phyloP scores from a whole-genome alignment of 441 rosid genomes.

The Populus hybrid region DNA sequence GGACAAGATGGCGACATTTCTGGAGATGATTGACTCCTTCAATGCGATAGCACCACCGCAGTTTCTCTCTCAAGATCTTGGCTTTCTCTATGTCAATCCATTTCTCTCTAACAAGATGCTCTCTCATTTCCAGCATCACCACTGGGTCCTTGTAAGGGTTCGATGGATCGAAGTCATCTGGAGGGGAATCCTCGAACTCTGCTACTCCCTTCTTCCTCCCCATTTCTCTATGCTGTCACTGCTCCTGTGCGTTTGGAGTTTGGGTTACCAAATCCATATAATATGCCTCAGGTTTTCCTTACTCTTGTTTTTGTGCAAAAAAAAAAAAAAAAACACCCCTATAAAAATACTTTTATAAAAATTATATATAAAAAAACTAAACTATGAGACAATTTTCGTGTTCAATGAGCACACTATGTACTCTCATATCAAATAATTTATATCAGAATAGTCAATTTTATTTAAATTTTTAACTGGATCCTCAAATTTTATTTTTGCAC shows the following conservation, averaged over 20 bases:
- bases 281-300: too few species aligned
- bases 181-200: slow-evolving; percentile 93
- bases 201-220: slow-evolving; percentile 82
- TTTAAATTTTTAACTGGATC: too few species aligned
- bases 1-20: slow-evolving; percentile 92
- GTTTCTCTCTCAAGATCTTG: slow-evolving; percentile 84
- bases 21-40: slow-evolving; percentile 95
- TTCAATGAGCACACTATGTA: too few species aligned
- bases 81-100: slow-evolving; percentile 99
- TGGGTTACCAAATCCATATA: background rate
- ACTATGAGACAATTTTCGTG: too few species aligned
- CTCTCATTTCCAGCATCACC: slow-evolving; percentile 96
- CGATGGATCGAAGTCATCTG: slow-evolving; percentile 85
- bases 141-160: slow-evolving; percentile 95
- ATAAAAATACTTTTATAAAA: too few species aligned
- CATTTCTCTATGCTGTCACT: slow-evolving; percentile 33
- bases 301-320: too few species aligned
- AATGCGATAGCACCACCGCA: slow-evolving; percentile 92
- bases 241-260: background rate
- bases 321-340: too few species aligned
- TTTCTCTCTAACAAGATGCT: slow-evolving; percentile 89
- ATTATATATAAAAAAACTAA: too few species aligned
- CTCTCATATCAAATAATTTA: too few species aligned
- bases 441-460: too few species aligned
- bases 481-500: too few species aligned